A percentile compares a stretch with the other conserved stretches of the same genome.
phyloP scores from a whole-genome alignment of 164 flowering plant genomes.

The Houttuynia cordata region DNA sequence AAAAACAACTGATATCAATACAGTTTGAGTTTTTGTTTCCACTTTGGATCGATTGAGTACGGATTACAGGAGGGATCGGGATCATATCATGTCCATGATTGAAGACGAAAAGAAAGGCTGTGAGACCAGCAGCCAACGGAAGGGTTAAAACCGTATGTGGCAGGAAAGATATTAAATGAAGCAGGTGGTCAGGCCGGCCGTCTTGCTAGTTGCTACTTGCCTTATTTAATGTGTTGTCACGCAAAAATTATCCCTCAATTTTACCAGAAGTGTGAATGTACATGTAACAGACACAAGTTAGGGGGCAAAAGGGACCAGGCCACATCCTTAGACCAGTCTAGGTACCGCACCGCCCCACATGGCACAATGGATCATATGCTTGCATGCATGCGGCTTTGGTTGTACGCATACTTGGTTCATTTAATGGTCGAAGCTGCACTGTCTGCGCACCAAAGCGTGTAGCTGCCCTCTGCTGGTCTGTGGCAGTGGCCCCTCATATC shows the following conservation, averaged over 20 bases:
- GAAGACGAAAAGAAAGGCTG: neutral
- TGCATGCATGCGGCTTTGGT: neutral
- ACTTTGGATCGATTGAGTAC: neutral
- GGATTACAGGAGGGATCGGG: neutral
- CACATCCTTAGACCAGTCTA: too few relatives aligned
- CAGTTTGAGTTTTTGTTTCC: neutral
- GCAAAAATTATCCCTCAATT: too few relatives aligned
- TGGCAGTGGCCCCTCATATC: too few relatives aligned
- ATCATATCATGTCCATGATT: neutral
- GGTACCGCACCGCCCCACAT: neutral
- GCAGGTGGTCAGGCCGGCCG: neutral
- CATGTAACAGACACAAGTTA: neutral
- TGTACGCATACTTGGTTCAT: neutral
- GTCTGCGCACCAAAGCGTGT: too few relatives aligned
- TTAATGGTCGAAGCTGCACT: neutral
- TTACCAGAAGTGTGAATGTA: too few relatives aligned
- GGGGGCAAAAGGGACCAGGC: neutral
- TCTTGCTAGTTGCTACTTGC: too few relatives aligned
- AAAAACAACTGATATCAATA: neutral
- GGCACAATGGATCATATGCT: neutral
- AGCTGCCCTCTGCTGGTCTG: too few relatives aligned
- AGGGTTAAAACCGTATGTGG: too few relatives aligned
- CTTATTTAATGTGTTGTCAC: too few relatives aligned
- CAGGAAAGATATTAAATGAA: neutral
- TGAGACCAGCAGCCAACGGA: neutral